Evolutionary conservation across 352 stramenopile species (phyloP), one percentile per base, ranked within the genome.

Genomic region (Phytophthora cajani): DNA sequence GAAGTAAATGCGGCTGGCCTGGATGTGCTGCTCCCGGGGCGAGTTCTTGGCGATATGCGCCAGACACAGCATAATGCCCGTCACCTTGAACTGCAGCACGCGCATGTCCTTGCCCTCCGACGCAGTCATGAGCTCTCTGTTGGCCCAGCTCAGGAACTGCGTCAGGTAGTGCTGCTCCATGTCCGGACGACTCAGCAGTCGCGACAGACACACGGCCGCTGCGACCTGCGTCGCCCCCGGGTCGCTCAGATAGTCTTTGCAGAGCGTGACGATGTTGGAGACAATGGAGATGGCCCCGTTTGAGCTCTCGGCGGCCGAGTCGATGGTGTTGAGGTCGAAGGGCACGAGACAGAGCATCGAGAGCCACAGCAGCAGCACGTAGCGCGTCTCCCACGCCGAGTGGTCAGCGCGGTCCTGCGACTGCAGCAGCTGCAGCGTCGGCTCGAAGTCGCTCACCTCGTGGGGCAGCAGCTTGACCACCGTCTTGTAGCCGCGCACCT

Each of bases 321-420:
- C 97, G 62, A 99, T 98, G 1, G 93, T 97, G 54, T 88, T 78
- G 55, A 99, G 91, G 77, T 99, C 92, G 78, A 99, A 99, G 0
- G 98, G 98, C 21, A 99, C 95, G 27, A 99, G 86, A 67, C 94
- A 98, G 44, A 99, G 85, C 77, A 99, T 99, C 11, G 90, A 97
- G 49, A 99, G 82, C 98, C 98, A 99, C 25, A 99, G 87, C 74
- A 99, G 84, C 51, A 99, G 74, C 49, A 94, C 86, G 58, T 94
- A 96, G 50, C 88, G 88, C 57, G 79, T 92, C 68, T 92, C 79
- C 84, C 82, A 92, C 25, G 74, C 79, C 12, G 64, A 71, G 87
- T 91, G 65, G 67, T 98, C 92, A 5, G 77, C 73, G 33, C 81
- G 82, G 72, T 98, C 95, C 66, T 98, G 90, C 17, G 79, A 94